Evolutionary conservation across 2,329 filamentous ascomycete genomes (phyloP), one percentile per base, ranked within the genome.

Genomic region (Cladosporium sp.): DNA sequence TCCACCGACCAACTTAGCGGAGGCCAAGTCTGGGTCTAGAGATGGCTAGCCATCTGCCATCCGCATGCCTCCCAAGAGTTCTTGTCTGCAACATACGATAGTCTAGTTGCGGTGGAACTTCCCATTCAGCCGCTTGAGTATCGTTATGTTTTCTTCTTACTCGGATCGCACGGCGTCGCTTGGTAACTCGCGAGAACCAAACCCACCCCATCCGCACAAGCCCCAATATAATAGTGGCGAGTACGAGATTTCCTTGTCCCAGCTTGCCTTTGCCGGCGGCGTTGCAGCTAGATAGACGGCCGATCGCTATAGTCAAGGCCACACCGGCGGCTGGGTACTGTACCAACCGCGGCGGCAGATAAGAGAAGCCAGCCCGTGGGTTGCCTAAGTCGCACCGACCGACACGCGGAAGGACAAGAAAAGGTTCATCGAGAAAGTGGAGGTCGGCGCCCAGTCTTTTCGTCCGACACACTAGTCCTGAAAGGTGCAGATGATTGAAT

Each of bases 91-190:
- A 19, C 17, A 17, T 4, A 15, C 13, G 22, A 27, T 27, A 9
- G 5, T 27, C 22, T 27, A 9, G 5, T 27, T 9, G 15, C 32
- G 32, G 32, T 36, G 32, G 32, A 41, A 24, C 20, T 20, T 48
- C 22, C 37, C 45, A 36, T 40, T 48, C 37, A 48, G 45, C 45
- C 45, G 45, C 37, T 17, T 36, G 32, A 11, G 32, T 36, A 36
- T 39, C 13, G 19, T 19, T 38, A 12, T 27, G 22, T 24, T 39
- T 19, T 20, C 20, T 19, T 20, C 11, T 17, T 27, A 47, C 44
- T 47, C 45, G 45, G 45, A 48, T 22, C 45, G 37, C 45, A 48
- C 45, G 45, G 45, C 45, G 45, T 48, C 45, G 45, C 45, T 48
- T 48, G 41, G 22, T 37, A 34, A 29, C 20, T 29, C n/a, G 24